phyloP scores from a whole-genome alignment of 441 rosid genomes.

The Syzygium syzygioides region DNA sequence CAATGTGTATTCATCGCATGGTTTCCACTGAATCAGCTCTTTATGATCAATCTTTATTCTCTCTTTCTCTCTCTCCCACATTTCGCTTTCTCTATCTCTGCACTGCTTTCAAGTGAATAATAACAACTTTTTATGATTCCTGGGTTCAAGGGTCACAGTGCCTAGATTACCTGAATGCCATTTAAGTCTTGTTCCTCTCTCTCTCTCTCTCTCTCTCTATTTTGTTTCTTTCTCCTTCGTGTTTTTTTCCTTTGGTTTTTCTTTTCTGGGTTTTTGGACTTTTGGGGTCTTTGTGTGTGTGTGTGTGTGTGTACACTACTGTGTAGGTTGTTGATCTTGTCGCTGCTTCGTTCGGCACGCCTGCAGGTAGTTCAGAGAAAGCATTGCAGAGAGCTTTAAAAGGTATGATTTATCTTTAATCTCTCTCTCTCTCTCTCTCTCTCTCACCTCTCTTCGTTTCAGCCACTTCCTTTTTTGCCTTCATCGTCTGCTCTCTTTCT shows the following conservation, averaged over 20 bases:
- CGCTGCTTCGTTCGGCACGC: constrained; percentile 42
- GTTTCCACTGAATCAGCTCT: not conserved
- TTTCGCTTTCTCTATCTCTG: not conserved
- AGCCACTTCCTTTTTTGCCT: not conserved
- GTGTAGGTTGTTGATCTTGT: constrained; percentile 41
- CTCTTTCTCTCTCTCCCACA: not conserved
- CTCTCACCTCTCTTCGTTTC: not conserved
- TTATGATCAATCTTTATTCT: not conserved
- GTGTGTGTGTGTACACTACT: constrained; percentile 8
- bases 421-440: not conserved
- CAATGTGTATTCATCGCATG: not conserved
- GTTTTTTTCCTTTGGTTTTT: not conserved
- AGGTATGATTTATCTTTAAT: constrained; percentile 22
- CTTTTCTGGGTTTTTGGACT: not conserved
- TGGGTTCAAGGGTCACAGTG: not conserved
- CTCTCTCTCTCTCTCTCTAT: not conserved
- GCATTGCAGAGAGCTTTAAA: constrained; percentile 19
- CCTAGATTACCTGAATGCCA: not conserved
- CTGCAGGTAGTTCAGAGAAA: constrained; percentile 27
- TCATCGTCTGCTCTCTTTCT: not conserved
- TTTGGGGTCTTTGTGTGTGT: not conserved
- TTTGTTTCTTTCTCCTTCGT: not conserved
- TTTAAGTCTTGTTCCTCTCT: not conserved
- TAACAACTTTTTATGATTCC: not conserved
- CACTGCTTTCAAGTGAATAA: not conserved